Conservation (phyloP, 108 stramenopile genomes). For the Cyclotella sp. region DNA sequence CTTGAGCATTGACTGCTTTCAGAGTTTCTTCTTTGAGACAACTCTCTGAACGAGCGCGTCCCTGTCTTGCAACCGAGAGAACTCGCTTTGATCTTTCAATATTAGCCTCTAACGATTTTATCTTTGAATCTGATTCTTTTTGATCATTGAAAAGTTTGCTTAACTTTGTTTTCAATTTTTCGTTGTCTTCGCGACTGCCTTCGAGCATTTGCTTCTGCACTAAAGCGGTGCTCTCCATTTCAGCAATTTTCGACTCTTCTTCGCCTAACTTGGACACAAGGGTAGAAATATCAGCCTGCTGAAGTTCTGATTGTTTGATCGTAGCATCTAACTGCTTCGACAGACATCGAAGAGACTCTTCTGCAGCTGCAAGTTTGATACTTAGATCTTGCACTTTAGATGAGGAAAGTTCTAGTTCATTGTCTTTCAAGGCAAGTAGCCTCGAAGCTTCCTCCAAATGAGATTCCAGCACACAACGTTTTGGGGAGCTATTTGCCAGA, state of each 20-base stretch:
- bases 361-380: neutral
- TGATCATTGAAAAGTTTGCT: slow-evolving; percentile 1
- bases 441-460: slow-evolving; percentile 32
- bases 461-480: slow-evolving; percentile 9
- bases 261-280: slow-evolving; percentile 34
- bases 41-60: slow-evolving; percentile 30
- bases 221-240: slow-evolving; percentile 7
- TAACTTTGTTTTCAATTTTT: slow-evolving; percentile 24
- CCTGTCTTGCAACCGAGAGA: slow-evolving; percentile 34
- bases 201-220: slow-evolving; percentile 29
- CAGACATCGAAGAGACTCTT: slow-evolving; percentile 1
- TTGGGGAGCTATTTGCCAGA: slow-evolving; percentile 16
- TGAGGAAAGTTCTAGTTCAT: neutral
- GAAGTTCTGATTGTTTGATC: slow-evolving; percentile 1
- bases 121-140: slow-evolving; percentile 28
- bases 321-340: neutral
- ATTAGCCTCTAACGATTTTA: slow-evolving; percentile 17
- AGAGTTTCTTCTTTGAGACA: slow-evolving; percentile 21
- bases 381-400: neutral
- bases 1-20: slow-evolving; percentile 11
- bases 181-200: slow-evolving; percentile 12
- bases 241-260: slow-evolving; percentile 22
- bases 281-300: slow-evolving; percentile 22
- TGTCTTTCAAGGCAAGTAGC: slow-evolving; percentile 26
- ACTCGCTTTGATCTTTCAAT: slow-evolving; percentile 31